Percentiles rank a stretch among this genome's conserved stretches.
Evolutionary conservation across 2,329 filamentous ascomycete genomes (phyloP).

Genomic region (Hymenoscyphus linearis): DNA sequence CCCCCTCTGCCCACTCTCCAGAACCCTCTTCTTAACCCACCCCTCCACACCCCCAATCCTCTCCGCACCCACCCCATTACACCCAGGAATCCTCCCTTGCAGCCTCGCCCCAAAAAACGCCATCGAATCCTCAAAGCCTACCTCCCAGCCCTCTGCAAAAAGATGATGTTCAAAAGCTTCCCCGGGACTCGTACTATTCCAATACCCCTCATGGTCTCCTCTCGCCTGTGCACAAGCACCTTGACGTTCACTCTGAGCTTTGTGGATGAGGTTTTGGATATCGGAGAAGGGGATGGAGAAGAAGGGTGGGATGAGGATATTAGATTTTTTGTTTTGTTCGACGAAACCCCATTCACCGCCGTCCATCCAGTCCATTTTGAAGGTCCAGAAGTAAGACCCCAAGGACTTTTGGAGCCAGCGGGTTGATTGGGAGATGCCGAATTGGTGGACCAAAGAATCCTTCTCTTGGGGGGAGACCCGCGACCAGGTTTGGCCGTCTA

Average conservation of each 20-base stretch:
- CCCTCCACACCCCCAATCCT: conserved; percentile 52
- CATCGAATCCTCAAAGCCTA: conserved; percentile 50
- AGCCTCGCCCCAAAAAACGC: conserved; percentile 43
- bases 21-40: conserved; percentile 51
- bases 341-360: conserved; percentile 57
- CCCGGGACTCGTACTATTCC: conserved; percentile 41
- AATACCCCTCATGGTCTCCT: conserved; percentile 43
- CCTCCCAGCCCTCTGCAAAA: conserved; percentile 49
- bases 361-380: conserved; percentile 55
- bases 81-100: conserved; percentile 28
- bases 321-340: conserved; percentile 42
- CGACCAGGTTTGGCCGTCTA: conserved; percentile 47
- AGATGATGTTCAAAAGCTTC: conserved; percentile 47
- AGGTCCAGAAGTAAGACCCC: conserved; percentile 56
- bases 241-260: conserved; percentile 37
- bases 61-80: conserved; percentile 38
- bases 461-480: conserved; percentile 40
- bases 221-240: conserved; percentile 35
- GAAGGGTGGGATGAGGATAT: conserved; percentile 37
- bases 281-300: conserved; percentile 35
- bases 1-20: conserved; percentile 44
- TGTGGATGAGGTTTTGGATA: conserved; percentile 33
- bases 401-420: conserved; percentile 45
- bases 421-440: conserved; percentile 43
- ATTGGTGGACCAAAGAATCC: conserved; percentile 38